Percentiles rank a stretch among this genome's conserved stretches.
Evolutionary conservation across 2,329 filamentous ascomycete species (phyloP).

Genomic region (Dothistroma septosporum): DNA sequence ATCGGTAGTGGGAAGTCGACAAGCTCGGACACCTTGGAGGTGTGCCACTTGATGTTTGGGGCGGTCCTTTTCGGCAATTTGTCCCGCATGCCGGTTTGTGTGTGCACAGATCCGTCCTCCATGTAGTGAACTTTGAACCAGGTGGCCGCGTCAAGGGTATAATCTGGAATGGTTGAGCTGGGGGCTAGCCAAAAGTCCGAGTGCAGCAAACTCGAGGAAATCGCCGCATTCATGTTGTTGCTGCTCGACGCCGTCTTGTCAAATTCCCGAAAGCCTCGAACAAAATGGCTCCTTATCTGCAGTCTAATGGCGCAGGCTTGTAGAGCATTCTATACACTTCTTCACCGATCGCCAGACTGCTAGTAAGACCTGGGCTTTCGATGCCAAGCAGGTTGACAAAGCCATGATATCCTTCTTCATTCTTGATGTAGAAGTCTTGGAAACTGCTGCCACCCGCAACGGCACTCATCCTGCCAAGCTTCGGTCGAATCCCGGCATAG

Average conservation of each 20-base stretch:
- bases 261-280: not conserved
- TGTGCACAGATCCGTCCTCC: not conserved
- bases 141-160: not conserved
- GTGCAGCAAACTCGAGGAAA: no score
- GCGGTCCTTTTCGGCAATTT: not conserved
- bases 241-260: not conserved
- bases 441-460: constrained; percentile 63
- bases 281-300: not conserved
- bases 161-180: not conserved
- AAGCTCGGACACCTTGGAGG: not conserved
- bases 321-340: constrained; percentile 61
- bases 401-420: constrained; percentile 71
- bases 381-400: constrained; percentile 91
- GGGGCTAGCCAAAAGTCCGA: no score
- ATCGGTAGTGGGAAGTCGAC: not conserved
- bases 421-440: constrained; percentile 75
- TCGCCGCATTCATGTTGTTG: no score
- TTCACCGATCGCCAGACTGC: constrained; percentile 78
- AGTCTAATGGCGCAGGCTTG: constrained; percentile 3
- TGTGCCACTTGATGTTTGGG: not conserved
- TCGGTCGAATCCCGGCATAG: constrained; percentile 89
- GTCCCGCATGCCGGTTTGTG: not conserved
- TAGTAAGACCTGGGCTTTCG: constrained; percentile 89
- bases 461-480: constrained; percentile 63
- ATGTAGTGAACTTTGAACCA: not conserved